Base-by-base conservation (phyloP, 2,329 filamentous ascomycete genomes). In the Ophioceras dolichostomum region DNA sequence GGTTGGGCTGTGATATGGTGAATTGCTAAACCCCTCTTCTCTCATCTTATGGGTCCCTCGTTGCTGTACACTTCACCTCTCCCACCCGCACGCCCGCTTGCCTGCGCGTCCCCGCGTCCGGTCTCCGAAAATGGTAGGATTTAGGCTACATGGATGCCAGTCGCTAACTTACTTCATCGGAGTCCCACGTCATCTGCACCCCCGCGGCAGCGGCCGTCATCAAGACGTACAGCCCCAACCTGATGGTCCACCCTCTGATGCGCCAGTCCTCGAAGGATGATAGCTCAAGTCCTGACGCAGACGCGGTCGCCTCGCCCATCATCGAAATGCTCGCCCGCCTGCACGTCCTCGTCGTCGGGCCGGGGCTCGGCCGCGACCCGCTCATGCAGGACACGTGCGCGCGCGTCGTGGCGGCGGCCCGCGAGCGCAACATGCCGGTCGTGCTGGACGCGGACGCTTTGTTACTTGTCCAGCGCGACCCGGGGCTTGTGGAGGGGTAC, bases 161-260 rank as follows among this genome's bases (percentile, higher is more conserved):
- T n/a, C n/a, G n/a, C n/a, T n/a, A n/a, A n/a, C n/a, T n/a, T n/a
- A n/a, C n/a, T n/a, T n/a, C n/a, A n/a, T n/a, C n/a, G n/a, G n/a
- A 86, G 86, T 86, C 81, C 45, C 89, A 95, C 62, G 82, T 98
- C 44, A 94, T 98, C 53, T 98, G 91, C 67, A 94, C 94, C 42
- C 86, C 84, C 9, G 81, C 74, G 38, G 91, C 91, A 3, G 86
- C 73, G 33, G 70, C 76, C 51, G 88, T 95, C 27, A 94, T 98
- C 62, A 98, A 98, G 66, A 85, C 86, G 4, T 98, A 96, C 65
- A 95, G 88, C 16, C 91, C 91, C 3, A 95, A 96, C 57, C 70
- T 98, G 20, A 98, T 98, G 89, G 91, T 98, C 10, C 91, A 96
- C 58, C 91, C 91, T 1, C 74, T 95, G 47, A 89, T 98, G 76